These are phyloP conservation scores for Calophaca sinica DNA, from an alignment of 306 rosid genomes.

Conservation along the genomic window DNA sequence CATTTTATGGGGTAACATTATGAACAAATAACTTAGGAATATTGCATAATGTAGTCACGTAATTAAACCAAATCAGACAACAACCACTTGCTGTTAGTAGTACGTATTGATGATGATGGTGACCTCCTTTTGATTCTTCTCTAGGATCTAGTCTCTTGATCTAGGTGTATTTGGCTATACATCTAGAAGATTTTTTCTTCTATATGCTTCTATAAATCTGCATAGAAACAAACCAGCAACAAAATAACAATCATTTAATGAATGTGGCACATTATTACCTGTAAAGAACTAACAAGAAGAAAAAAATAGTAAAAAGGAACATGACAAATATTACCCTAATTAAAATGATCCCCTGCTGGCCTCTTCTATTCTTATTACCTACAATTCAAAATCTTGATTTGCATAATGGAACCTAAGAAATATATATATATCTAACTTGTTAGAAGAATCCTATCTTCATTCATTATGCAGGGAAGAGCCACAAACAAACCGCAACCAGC, in stretches of 20 bases:
- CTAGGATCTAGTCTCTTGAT: conserved; percentile 73
- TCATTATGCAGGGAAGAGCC: too few relatives aligned
- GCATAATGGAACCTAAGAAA: conserved; percentile 46
- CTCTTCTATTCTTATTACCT: conserved; percentile 63
- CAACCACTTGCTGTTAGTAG: conserved; percentile 71
- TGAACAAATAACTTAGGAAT: too few relatives aligned
- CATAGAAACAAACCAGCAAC: conserved; percentile 44
- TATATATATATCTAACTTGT: too few relatives aligned
- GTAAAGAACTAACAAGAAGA: background rate
- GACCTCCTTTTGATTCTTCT: conserved; percentile 67
- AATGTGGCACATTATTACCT: conserved; percentile 6
- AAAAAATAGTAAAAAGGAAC: background rate
- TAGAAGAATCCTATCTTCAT: too few relatives aligned
- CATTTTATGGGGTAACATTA: too few relatives aligned
- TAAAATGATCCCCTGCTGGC: conserved; percentile 60
- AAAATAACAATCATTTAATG: background rate
- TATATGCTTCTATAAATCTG: conserved; percentile 85
- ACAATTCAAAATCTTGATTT: conserved; percentile 61
- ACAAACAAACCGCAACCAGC: conserved; percentile 28
- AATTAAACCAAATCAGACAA: too few relatives aligned
- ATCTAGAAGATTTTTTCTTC: conserved; percentile 72
- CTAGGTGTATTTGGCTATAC: conserved; percentile 90
- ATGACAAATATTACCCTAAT: conserved; percentile 66
- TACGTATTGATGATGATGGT: conserved; percentile 65
- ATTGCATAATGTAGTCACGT: too few relatives aligned